A percentile compares a stretch with the other conserved stretches of the same genome.
phyloP scores from a whole-genome alignment of 768 basidiomycete species.

The Suillus placidus region DNA sequence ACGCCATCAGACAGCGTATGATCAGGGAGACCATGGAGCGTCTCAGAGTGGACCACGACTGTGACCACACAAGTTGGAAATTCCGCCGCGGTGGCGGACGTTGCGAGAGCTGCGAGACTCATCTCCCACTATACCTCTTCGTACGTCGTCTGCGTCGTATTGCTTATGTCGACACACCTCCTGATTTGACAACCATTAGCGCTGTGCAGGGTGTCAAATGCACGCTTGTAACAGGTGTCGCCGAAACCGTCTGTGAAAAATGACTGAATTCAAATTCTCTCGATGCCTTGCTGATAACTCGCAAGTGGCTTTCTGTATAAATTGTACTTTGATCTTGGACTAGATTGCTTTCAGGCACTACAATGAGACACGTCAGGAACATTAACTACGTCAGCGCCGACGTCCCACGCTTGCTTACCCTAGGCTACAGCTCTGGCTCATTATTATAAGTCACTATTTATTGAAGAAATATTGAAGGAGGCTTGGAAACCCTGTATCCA shows the following conservation, averaged over 20 bases:
- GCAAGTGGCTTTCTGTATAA: not conserved
- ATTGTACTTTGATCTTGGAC: not conserved
- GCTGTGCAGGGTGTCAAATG: constrained; percentile 37
- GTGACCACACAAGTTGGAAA: constrained; percentile 47
- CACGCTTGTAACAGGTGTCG: constrained; percentile 41
- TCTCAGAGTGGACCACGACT: constrained; percentile 58
- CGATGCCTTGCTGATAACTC: not conserved
- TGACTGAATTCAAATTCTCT: not conserved
- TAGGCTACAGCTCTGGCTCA: too few species aligned
- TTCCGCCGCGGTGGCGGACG: constrained; percentile 43
- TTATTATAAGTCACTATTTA: too few species aligned
- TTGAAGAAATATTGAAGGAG: too few species aligned
- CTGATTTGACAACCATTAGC: constrained; percentile 23
- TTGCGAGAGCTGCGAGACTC: constrained; percentile 49
- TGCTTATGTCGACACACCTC: not conserved
- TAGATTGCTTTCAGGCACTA: not conserved
- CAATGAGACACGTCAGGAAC: not conserved
- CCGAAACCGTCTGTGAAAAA: constrained; percentile 36
- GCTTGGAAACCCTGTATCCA: too few species aligned
- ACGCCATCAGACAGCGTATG: constrained; percentile 19
- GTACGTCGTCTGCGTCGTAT: constrained; percentile 39
- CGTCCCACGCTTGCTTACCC: too few species aligned
- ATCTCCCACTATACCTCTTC: constrained; percentile 48
- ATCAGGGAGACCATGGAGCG: constrained; percentile 38
- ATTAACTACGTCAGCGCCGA: too few species aligned